Evolutionary conservation across 306 rosid species (phyloP).

Genomic region (Lotus japonicus): DNA sequence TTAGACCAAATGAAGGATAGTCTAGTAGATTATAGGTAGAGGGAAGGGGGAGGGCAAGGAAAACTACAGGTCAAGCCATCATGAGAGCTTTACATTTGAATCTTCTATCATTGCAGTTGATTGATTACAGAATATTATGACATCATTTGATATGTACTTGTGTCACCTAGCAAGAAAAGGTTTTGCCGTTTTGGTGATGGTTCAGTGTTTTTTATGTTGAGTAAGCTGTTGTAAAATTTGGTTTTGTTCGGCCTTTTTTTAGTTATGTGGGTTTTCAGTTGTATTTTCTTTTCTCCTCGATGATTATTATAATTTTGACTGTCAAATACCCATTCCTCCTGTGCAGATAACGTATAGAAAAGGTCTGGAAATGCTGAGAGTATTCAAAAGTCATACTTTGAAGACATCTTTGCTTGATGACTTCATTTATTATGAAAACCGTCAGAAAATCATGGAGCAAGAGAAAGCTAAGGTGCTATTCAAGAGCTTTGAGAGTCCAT

Average conservation of each 20-base stretch:
- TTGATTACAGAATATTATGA: no score
- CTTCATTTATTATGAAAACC: slow-evolving; percentile 82
- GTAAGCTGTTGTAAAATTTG: neutral
- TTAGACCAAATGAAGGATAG: no score
- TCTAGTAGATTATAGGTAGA: no score
- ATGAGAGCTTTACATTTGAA: no score
- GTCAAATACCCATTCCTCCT: slow-evolving; percentile 9
- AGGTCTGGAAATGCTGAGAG: slow-evolving; percentile 78
- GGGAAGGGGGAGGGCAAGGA: no score
- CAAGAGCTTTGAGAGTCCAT: slow-evolving; percentile 44
- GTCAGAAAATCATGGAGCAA: slow-evolving; percentile 82
- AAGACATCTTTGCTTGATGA: slow-evolving; percentile 94
- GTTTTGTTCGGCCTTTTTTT: neutral
- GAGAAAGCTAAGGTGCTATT: slow-evolving; percentile 63
- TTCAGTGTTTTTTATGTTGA: no score
- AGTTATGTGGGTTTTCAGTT: neutral
- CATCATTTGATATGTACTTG: no score
- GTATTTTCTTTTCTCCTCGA: neutral
- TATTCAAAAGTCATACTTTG: slow-evolving; percentile 60
- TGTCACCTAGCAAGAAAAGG: no score
- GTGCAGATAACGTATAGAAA: slow-evolving; percentile 65
- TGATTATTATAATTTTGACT: neutral
- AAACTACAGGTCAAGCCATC: no score
- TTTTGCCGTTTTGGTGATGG: no score
- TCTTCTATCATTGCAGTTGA: no score